phyloP scores from a whole-genome alignment of 176 grass and related monocot genomes.

The Typha latifolia region DNA sequence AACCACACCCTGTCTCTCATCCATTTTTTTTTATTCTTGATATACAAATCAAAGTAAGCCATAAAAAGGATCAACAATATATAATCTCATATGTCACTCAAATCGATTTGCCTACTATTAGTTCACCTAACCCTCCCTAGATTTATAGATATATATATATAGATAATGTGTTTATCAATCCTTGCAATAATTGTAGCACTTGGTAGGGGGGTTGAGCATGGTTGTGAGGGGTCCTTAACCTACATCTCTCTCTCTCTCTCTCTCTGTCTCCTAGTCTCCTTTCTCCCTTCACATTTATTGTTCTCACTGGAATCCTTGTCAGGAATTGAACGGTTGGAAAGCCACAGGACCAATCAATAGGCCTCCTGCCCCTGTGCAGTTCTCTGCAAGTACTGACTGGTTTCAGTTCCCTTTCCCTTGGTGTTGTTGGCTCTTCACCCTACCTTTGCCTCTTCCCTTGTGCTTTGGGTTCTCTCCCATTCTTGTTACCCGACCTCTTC shows the following conservation, averaged over 20 bases:
- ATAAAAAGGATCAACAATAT: neutral
- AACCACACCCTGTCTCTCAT: constrained; percentile 3
- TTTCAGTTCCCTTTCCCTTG: neutral
- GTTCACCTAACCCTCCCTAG: neutral
- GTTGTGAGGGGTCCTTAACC: too few relatives aligned
- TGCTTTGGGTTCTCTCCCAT: neutral
- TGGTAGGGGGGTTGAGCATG: too few relatives aligned
- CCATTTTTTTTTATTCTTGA: constrained; percentile 4
- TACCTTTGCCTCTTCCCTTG: too few relatives aligned
- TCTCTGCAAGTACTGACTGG: constrained; percentile 37
- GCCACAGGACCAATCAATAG: constrained; percentile 39
- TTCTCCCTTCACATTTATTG: constrained; percentile 44
- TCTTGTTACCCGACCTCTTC: neutral
- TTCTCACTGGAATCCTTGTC: constrained; percentile 38
- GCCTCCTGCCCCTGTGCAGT: constrained; percentile 24
- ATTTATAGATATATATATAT: too few relatives aligned
- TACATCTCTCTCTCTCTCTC: constrained; percentile 3
- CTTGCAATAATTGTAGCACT: constrained; percentile 1
- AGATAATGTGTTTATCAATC: neutral
- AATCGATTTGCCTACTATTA: neutral
- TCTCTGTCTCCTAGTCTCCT: constrained; percentile 3
- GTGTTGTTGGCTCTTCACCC: too few relatives aligned
- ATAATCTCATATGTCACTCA: constrained; percentile 1
- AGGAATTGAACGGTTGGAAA: constrained; percentile 27
- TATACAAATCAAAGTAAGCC: constrained; percentile 7